Percentiles rank a stretch among this genome's conserved stretches.
These are phyloP conservation scores for Omphalotus olearius DNA, from an alignment of 1,284 basidiomycete genomes.

Conservation along the genomic window DNA sequence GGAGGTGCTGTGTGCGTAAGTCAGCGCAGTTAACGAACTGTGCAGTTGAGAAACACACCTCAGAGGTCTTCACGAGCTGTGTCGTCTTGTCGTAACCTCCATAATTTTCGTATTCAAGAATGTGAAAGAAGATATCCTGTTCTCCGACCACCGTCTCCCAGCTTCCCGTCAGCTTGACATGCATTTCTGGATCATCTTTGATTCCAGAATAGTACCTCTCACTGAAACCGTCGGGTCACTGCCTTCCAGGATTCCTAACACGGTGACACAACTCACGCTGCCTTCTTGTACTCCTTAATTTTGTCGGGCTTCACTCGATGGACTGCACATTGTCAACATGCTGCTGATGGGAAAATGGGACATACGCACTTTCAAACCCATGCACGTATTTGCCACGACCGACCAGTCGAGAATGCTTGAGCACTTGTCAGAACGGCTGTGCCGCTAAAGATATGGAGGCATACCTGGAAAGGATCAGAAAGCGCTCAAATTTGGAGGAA, in stretches of 20 bases:
- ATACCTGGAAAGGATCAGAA: too few relatives aligned
- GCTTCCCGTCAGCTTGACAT: constrained; percentile 85
- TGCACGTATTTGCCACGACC: constrained; percentile 87
- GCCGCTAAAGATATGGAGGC: too few relatives aligned
- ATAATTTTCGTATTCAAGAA: constrained; percentile 90
- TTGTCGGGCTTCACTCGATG: constrained; percentile 82
- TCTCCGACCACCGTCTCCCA: constrained; percentile 89
- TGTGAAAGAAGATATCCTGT: constrained; percentile 81
- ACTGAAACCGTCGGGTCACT: constrained; percentile 33
- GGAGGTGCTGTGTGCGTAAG: constrained; percentile 44
- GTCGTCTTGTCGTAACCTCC: constrained; percentile 76
- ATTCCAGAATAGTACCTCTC: constrained; percentile 80
- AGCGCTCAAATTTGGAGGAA: too few relatives aligned
- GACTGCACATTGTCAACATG: constrained; percentile 35
- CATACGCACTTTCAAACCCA: constrained; percentile 74
- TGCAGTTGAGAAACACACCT: constrained; percentile 36
- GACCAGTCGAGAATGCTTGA: constrained; percentile 70
- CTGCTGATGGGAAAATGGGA: background rate
- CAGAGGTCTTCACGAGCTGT: constrained; percentile 52
- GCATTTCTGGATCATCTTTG: constrained; percentile 64
- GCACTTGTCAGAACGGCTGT: background rate
- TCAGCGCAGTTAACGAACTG: background rate
- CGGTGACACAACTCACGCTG: constrained; percentile 49
- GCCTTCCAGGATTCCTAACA: background rate
- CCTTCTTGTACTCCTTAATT: constrained; percentile 78